These are phyloP conservation scores for Platanthera zijinensis DNA, from an alignment of 106 monocot genomes.

Conservation along the genomic window DNA sequence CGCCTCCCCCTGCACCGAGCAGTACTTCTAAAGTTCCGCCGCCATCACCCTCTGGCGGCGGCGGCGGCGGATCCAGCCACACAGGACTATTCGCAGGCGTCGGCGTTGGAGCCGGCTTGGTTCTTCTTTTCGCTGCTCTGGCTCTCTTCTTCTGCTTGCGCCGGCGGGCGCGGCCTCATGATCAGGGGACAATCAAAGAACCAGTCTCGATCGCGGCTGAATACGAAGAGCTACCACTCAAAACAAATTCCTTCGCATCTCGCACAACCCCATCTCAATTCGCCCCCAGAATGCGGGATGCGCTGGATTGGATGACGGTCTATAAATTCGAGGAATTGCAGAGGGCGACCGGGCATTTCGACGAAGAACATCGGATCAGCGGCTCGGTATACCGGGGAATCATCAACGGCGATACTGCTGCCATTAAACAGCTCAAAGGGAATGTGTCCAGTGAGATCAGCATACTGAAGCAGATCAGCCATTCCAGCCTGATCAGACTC, in stretches of 20 bases:
- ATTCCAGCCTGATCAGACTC: conserved; percentile 61
- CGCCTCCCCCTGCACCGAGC: conserved; percentile 13
- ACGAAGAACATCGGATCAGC: conserved; percentile 40
- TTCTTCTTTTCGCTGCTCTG: conserved; percentile 6
- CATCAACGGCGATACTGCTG: conserved; percentile 69
- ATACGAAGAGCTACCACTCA: neutral
- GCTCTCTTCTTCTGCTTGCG: conserved; percentile 12
- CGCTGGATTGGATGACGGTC: conserved; percentile 52
- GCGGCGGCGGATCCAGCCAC: neutral
- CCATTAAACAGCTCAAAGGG: conserved; percentile 59
- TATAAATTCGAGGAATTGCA: conserved; percentile 69
- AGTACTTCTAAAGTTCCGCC: conserved; percentile 9
- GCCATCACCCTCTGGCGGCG: neutral
- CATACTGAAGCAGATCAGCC: conserved; percentile 68
- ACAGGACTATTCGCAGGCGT: conserved; percentile 37
- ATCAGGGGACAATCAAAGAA: neutral
- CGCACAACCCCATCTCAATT: conserved; percentile 2
- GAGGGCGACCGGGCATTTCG: conserved; percentile 53
- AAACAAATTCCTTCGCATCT: neutral
- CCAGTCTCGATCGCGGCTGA: neutral
- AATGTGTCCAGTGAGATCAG: conserved; percentile 64
- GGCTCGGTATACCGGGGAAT: conserved; percentile 61
- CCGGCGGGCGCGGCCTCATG: neutral
- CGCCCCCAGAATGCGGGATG: conserved; percentile 27
- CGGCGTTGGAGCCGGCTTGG: conserved; percentile 29